phyloP scores from a whole-genome alignment of 2,329 filamentous ascomycete species.

The Elsinoe perseae region DNA sequence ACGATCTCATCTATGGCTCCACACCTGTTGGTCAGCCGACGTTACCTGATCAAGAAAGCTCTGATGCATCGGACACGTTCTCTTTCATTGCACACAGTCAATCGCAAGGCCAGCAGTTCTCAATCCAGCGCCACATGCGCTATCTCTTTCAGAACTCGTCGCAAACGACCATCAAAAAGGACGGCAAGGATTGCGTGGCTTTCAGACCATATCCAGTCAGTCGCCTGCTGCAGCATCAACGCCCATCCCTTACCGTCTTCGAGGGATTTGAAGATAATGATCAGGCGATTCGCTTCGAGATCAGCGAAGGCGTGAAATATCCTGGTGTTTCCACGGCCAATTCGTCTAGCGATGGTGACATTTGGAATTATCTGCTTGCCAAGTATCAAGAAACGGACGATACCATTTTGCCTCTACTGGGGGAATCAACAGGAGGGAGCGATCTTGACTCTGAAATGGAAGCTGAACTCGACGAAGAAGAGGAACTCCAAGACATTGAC shows the following conservation, averaged over 20 bases:
- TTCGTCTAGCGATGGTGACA: neutral
- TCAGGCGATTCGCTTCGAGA: conserved; percentile 21
- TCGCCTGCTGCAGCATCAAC: neutral
- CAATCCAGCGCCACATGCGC: conserved; percentile 25
- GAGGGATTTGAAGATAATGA: conserved; percentile 19
- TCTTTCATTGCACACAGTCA: conserved; percentile 20
- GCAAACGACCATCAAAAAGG: neutral
- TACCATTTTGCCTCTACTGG: conserved; percentile 44
- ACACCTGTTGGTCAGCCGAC: conserved; percentile 25
- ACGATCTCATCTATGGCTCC: conserved; percentile 31
- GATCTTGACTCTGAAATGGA: conserved; percentile 32
- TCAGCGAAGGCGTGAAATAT: neutral
- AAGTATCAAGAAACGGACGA: conserved; percentile 31
- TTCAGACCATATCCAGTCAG: conserved; percentile 28
- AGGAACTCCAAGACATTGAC: conserved; percentile 20
- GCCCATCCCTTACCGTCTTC: conserved; percentile 28
- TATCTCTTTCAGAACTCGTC: conserved; percentile 20
- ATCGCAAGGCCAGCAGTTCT: conserved; percentile 22
- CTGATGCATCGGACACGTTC: conserved; percentile 18
- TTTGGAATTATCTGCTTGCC: conserved; percentile 24
- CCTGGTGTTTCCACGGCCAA: neutral
- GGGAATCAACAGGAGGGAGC: conserved; percentile 42
- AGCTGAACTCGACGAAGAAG: conserved; percentile 45
- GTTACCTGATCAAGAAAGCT: conserved; percentile 16
- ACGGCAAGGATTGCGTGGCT: conserved; percentile 23